Conservation (phyloP, 768 basidiomycete species). For the Podaxis pistillaris region DNA sequence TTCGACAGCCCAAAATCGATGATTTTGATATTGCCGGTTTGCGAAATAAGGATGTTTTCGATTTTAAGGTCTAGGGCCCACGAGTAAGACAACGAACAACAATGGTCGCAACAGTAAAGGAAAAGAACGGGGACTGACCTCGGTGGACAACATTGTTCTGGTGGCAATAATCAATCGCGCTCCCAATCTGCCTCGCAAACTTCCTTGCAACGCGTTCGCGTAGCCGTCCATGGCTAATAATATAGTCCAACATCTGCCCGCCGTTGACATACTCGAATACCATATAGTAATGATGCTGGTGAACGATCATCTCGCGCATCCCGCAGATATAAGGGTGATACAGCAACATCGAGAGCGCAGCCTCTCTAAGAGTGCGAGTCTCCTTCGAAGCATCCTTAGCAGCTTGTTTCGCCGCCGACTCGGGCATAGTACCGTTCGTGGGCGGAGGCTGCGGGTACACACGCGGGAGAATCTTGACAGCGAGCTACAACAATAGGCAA, state of each 20-base stretch:
- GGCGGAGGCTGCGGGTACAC: conserved; percentile 61
- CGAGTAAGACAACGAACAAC: conserved; percentile 1
- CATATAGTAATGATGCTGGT: conserved; percentile 99
- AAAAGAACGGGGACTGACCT: conserved; percentile 38
- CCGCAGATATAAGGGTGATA: conserved; percentile 99
- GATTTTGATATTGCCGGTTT: conserved; percentile 99
- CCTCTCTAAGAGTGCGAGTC: conserved; percentile 93
- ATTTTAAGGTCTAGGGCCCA: conserved; percentile 82
- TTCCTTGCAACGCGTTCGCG: conserved; percentile 95
- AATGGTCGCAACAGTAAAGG: not conserved
- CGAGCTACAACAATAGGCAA: conserved; percentile 55
- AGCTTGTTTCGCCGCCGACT: conserved; percentile 70
- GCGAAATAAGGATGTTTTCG: conserved; percentile 98
- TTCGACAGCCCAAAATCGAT: conserved; percentile 99
- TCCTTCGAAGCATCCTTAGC: conserved; percentile 93
- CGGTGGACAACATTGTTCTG: conserved; percentile 97
- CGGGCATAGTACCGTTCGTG: conserved; percentile 41
- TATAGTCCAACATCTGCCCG: conserved; percentile 99
- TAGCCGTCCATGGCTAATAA: conserved; percentile 95
- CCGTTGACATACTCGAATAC: conserved; percentile 98
- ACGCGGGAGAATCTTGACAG: conserved; percentile 98
- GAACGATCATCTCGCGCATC: conserved; percentile 98
- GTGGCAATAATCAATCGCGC: conserved; percentile 96
- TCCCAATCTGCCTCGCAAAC: conserved; percentile 96
- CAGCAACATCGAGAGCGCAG: conserved; percentile 89